These are phyloP conservation scores for Penicillium canariense DNA, from an alignment of 495 filamentous ascomycete genomes.

Conservation along the genomic window DNA sequence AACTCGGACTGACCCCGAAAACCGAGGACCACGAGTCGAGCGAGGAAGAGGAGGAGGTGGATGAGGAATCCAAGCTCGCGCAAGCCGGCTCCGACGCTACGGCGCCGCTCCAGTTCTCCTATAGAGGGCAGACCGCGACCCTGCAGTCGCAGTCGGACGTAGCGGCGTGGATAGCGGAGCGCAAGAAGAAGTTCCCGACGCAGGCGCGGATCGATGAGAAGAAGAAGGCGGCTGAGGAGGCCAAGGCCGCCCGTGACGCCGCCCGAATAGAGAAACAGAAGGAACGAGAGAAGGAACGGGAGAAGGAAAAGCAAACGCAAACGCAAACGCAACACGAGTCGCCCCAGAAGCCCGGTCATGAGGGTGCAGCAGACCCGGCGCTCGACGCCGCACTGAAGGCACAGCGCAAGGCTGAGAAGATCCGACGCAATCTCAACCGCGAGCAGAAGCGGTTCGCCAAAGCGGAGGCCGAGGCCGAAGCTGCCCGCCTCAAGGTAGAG, in stretches of 20 bases:
- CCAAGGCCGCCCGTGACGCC: conserved; percentile 39
- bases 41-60: conserved; percentile 67
- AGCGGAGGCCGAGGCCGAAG: conserved; percentile 48
- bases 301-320: conserved; percentile 32
- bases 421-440: conserved; percentile 44
- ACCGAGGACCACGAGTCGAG: conserved; percentile 70
- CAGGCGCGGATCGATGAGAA: conserved; percentile 55
- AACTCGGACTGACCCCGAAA: conserved; percentile 75
- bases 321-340: conserved; percentile 23
- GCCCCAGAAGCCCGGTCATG: neutral
- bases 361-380: conserved; percentile 24
- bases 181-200: conserved; percentile 75
- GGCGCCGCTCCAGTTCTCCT: conserved; percentile 43
- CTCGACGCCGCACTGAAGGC: conserved; percentile 41
- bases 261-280: conserved; percentile 33
- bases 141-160: conserved; percentile 64
- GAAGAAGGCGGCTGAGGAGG: conserved; percentile 45
- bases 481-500: conserved; percentile 38
- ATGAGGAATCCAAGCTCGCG: conserved; percentile 60
- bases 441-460: conserved; percentile 49
- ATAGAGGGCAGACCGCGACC: conserved; percentile 39
- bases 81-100: conserved; percentile 21
- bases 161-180: conserved; percentile 75
- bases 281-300: conserved; percentile 25
- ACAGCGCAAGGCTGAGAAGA: conserved; percentile 50